Percentiles rank a stretch among this genome's conserved stretches.
Evolutionary conservation across 1,284 basidiomycete genomes (phyloP).

Genomic region (Cryptococcus jaspeensis): DNA sequence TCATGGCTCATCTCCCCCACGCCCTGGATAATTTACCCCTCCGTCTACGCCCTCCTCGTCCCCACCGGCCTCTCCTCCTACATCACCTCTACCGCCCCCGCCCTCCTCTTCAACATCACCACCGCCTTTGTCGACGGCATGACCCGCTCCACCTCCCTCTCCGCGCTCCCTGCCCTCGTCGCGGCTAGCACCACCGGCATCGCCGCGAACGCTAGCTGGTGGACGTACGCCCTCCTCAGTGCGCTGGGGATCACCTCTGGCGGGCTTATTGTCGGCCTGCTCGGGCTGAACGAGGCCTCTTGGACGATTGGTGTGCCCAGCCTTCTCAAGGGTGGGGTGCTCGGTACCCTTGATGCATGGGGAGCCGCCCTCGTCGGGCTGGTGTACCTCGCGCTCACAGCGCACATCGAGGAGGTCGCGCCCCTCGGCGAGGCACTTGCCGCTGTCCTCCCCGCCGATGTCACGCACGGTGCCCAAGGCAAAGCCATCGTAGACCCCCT

Average conservation of each 20-base stretch:
- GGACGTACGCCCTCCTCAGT: constrained; percentile 34
- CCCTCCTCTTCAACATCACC: constrained; percentile 31
- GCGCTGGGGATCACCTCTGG: constrained; percentile 37
- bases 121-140: constrained; percentile 35
- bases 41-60: constrained; percentile 33
- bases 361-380: constrained; percentile 25
- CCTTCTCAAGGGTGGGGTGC: constrained; percentile 31
- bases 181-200: constrained; percentile 2
- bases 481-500: constrained; percentile 10
- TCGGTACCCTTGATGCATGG: constrained; percentile 43
- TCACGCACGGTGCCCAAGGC: constrained; percentile 4
- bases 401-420: constrained; percentile 12
- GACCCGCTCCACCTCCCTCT: constrained; percentile 31
- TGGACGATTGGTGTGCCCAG: constrained; percentile 36
- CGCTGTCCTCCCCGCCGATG: constrained; percentile 17
- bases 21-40: constrained; percentile 40
- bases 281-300: constrained; percentile 27
- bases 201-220: constrained; percentile 12
- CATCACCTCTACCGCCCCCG: constrained; percentile 26
- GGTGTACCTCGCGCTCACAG: constrained; percentile 27
- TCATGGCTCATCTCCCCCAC: constrained; percentile 42
- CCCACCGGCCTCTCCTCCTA: constrained; percentile 30
- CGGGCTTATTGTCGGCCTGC: constrained; percentile 31
- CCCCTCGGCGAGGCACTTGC: constrained; percentile 14
- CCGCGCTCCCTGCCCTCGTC: constrained; percentile 23